A percentile compares a stretch with the other conserved stretches of the same genome.
Evolutionary conservation across 2,329 filamentous ascomycete species (phyloP).

Genomic region (Akanthomyces lecanii): DNA sequence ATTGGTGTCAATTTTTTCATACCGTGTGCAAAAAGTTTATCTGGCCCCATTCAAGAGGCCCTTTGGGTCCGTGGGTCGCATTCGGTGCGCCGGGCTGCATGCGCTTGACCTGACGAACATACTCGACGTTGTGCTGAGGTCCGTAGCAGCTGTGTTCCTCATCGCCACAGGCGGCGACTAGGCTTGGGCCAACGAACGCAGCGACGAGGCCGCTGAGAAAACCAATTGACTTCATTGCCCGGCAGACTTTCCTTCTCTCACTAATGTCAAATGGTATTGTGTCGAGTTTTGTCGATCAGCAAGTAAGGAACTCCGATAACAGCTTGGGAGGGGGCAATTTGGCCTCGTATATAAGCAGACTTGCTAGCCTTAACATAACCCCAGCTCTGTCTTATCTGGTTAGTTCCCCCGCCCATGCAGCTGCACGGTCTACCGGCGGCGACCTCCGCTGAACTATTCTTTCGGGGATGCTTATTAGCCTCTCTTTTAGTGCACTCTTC

Average conservation of each 20-base stretch:
- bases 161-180: constrained; percentile 34
- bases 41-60: constrained; percentile 56
- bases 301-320: background rate
- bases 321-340: background rate
- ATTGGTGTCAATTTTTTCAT: background rate
- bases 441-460: background rate
- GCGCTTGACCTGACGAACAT: constrained; percentile 45
- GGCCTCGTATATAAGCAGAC: background rate
- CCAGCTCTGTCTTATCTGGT: background rate
- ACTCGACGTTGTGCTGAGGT: constrained; percentile 37
- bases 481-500: background rate
- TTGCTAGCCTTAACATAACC: background rate
- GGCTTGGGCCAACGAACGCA: background rate
- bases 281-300: background rate
- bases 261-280: background rate
- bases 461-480: background rate
- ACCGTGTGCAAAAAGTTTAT: constrained; percentile 58
- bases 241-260: background rate
- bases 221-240: constrained; percentile 11
- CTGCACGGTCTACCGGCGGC: background rate
- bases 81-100: constrained; percentile 44
- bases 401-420: background rate
- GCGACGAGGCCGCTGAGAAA: constrained; percentile 17
- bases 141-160: constrained; percentile 34
- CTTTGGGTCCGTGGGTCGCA: constrained; percentile 40